Conservation (phyloP, 129 eudicot species). For the Helianthus tuberosus region DNA sequence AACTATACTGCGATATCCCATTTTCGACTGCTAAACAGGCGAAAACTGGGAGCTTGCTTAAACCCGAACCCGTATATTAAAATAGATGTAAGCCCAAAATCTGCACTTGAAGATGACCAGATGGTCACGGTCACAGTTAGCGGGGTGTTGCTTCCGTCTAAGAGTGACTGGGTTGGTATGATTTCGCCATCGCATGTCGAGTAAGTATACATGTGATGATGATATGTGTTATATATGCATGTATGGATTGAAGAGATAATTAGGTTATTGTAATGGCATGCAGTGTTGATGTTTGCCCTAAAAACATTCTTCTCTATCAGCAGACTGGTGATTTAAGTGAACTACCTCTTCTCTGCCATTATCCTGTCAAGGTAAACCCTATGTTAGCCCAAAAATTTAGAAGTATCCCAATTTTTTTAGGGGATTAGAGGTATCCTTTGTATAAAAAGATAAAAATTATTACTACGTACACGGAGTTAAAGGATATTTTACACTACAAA, state of each 20-base stretch:
- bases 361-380: constrained; percentile 81
- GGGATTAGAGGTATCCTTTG: no score
- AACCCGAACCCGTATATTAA: constrained; percentile 55
- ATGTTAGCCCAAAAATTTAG: not conserved
- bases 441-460: no score
- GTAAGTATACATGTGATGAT: constrained; percentile 42
- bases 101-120: constrained; percentile 59
- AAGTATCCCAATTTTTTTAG: no score
- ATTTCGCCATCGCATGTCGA: constrained; percentile 72
- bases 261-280: constrained; percentile 18
- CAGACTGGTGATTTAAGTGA: constrained; percentile 79
- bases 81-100: constrained; percentile 31
- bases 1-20: constrained; percentile 75
- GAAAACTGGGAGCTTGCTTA: constrained; percentile 43
- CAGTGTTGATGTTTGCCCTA: constrained; percentile 66
- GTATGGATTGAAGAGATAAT: not conserved
- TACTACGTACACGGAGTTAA: no score
- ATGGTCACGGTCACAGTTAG: constrained; percentile 61
- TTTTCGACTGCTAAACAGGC: constrained; percentile 70
- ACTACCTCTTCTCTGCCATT: constrained; percentile 95
- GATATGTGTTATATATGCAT: not conserved
- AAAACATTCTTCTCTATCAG: constrained; percentile 41
- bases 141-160: constrained; percentile 65
- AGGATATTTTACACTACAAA: no score
- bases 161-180: constrained; percentile 83